Percentiles rank a stretch among this genome's conserved stretches.
These are phyloP conservation scores for Ogataea ganodermae DNA, from an alignment of 805 yeast species.

Conservation along the genomic window DNA sequence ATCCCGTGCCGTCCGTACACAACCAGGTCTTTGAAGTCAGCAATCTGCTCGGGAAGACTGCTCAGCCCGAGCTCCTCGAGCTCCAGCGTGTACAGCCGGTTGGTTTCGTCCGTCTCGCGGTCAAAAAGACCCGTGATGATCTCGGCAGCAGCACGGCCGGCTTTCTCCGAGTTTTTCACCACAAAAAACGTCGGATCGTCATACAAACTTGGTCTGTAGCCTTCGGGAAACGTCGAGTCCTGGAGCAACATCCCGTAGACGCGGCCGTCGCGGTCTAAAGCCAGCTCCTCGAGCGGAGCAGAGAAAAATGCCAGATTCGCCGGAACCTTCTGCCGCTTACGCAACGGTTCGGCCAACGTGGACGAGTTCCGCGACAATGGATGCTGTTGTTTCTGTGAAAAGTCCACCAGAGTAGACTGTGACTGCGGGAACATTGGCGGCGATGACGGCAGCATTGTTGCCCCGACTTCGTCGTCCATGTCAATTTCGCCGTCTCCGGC, in stretches of 20 bases:
- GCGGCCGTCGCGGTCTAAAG: slow-evolving; percentile 49
- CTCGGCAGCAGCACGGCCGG: slow-evolving; percentile 39
- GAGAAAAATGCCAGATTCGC: neutral
- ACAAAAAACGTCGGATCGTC: slow-evolving; percentile 38
- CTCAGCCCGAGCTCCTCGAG: slow-evolving; percentile 50
- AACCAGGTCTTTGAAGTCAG: slow-evolving; percentile 58
- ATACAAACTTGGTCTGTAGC: slow-evolving; percentile 33
- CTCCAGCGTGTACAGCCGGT: slow-evolving; percentile 44
- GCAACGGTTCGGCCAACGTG: slow-evolving; percentile 24
- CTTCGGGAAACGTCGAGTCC: slow-evolving; percentile 31
- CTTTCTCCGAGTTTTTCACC: slow-evolving; percentile 25
- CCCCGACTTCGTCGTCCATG: slow-evolving; percentile 31
- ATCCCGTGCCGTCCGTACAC: slow-evolving; percentile 39
- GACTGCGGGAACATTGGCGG: slow-evolving; percentile 28
- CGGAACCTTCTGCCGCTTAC: slow-evolving; percentile 30
- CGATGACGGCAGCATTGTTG: slow-evolving; percentile 28
- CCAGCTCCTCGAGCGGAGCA: slow-evolving; percentile 37
- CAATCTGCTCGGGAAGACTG: slow-evolving; percentile 57
- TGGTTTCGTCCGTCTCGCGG: slow-evolving; percentile 27
- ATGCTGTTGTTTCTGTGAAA: slow-evolving; percentile 7
- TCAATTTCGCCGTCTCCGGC: slow-evolving; percentile 19
- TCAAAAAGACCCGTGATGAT: slow-evolving; percentile 50
- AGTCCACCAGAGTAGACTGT: slow-evolving; percentile 23
- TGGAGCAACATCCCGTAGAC: slow-evolving; percentile 36
- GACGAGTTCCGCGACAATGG: slow-evolving; percentile 23